Evolutionary conservation across 495 filamentous ascomycete genomes (phyloP).

Genomic region (Penicillium coprophilum): DNA sequence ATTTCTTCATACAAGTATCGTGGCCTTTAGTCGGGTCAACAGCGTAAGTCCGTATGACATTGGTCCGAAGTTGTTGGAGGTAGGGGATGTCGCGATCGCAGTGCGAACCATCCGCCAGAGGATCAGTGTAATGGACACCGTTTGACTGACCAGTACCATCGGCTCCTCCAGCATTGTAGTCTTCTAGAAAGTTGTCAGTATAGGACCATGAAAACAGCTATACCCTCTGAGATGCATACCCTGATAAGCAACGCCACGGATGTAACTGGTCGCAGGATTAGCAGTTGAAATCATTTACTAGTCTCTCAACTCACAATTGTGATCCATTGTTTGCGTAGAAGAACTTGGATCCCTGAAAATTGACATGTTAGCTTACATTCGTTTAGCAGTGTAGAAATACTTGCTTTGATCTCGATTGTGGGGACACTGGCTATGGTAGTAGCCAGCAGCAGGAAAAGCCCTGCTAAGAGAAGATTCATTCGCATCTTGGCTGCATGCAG

Average conservation of each 20-base stretch:
- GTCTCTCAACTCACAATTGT: conserved; percentile 62
- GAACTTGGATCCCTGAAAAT: conserved; percentile 63
- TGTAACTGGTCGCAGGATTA: conserved; percentile 48
- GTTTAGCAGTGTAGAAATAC: neutral
- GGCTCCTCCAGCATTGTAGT: conserved; percentile 36
- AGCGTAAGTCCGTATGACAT: conserved; percentile 89
- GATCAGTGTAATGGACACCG: conserved; percentile 55
- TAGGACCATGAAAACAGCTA: neutral
- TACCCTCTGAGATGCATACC: conserved; percentile 24
- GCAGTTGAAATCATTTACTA: neutral
- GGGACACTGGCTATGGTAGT: conserved; percentile 1
- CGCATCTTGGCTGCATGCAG: neutral
- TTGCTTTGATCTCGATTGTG: conserved; percentile 10
- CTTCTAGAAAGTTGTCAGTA: conserved; percentile 37
- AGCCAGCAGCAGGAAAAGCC: neutral
- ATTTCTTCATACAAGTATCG: conserved; percentile 72
- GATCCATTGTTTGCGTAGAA: conserved; percentile 70
- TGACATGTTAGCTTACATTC: neutral
- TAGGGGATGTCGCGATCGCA: conserved; percentile 81
- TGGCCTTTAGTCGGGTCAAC: conserved; percentile 78
- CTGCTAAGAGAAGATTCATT: neutral
- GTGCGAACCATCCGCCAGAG: conserved; percentile 62
- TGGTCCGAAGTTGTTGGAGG: conserved; percentile 71
- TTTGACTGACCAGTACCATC: conserved; percentile 19
- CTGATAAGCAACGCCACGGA: conserved; percentile 88